Percentiles rank a stretch among this genome's conserved stretches.
Evolutionary conservation across 2,329 filamentous ascomycete species (phyloP).

Genomic region (Ramularia endophylla): DNA sequence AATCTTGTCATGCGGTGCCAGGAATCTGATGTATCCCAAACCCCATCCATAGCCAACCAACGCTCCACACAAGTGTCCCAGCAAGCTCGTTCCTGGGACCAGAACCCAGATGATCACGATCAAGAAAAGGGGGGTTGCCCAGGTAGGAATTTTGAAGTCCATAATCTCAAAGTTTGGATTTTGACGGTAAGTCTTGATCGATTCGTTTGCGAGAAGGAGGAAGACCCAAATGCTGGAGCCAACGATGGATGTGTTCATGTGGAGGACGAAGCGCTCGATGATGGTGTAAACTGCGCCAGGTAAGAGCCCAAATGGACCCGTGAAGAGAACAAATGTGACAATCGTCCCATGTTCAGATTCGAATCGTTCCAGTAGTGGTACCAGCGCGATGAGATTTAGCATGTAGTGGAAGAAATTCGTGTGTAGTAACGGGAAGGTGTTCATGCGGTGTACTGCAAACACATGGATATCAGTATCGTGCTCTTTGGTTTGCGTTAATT

Average conservation of each 20-base stretch:
- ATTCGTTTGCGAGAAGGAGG: slow-evolving; percentile 75
- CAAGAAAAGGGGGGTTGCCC: slow-evolving; percentile 78
- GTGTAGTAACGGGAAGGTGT: slow-evolving; percentile 88
- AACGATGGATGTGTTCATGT: slow-evolving; percentile 66
- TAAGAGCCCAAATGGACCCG: slow-evolving; percentile 60
- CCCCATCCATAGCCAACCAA: slow-evolving; percentile 81
- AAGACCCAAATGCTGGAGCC: slow-evolving; percentile 94
- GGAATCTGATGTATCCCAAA: slow-evolving; percentile 79
- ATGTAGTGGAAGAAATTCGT: slow-evolving; percentile 71
- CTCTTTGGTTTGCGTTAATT: background rate
- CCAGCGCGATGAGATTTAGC: slow-evolving; percentile 72
- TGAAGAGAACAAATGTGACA: slow-evolving; percentile 78
- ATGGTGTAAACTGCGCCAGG: slow-evolving; percentile 77
- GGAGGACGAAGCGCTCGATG: slow-evolving; percentile 67
- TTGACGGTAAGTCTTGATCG: slow-evolving; percentile 74
- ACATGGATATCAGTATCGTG: no score
- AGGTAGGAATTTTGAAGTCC: slow-evolving; percentile 76
- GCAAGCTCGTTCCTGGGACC: slow-evolving; percentile 71
- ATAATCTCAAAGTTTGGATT: slow-evolving; percentile 69
- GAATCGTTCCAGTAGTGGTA: slow-evolving; percentile 88
- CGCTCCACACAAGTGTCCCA: slow-evolving; percentile 84
- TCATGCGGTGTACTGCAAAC: slow-evolving; percentile 74
- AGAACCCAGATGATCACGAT: slow-evolving; percentile 70
- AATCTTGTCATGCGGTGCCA: slow-evolving; percentile 83
- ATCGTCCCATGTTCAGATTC: slow-evolving; percentile 89